Evolutionary conservation across 192 early-diverging fungal genomes (phyloP).

Genomic region (Backusella australiensis): DNA sequence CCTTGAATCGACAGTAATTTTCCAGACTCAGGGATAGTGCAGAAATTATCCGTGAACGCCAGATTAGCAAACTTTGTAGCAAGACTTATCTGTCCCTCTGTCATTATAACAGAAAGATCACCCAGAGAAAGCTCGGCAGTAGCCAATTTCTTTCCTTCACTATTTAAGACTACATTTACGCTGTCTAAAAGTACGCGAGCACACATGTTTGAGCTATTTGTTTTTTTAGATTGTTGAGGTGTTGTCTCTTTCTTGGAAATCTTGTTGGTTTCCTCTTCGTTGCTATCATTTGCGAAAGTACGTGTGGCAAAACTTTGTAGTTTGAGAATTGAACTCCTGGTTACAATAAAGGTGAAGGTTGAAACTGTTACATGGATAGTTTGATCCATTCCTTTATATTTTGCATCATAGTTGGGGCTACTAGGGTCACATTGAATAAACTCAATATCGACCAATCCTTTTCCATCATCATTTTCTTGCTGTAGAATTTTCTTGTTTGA

Average conservation of each 20-base stretch:
- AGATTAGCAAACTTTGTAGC: conserved; percentile 71
- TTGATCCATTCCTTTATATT: conserved; percentile 66
- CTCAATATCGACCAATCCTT: conserved; percentile 51
- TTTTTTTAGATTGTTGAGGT: conserved; percentile 38
- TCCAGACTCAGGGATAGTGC: neutral
- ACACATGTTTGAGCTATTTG: conserved; percentile 44
- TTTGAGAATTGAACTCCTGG: conserved; percentile 73
- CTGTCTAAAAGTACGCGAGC: conserved; percentile 62
- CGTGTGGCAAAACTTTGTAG: conserved; percentile 82
- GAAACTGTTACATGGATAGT: conserved; percentile 63
- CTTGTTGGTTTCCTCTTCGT: neutral
- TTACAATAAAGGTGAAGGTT: conserved; percentile 65
- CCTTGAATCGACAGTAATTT: conserved; percentile 72
- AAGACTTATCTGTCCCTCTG: conserved; percentile 54
- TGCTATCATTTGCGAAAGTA: conserved; percentile 47
- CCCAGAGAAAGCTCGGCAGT: conserved; percentile 60
- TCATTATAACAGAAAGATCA: conserved; percentile 54
- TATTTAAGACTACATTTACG: conserved; percentile 46
- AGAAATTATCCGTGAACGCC: conserved; percentile 61
- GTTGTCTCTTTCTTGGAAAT: conserved; percentile 6
- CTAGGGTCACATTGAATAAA: conserved; percentile 58
- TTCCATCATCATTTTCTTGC: conserved; percentile 25
- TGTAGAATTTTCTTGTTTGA: conserved; percentile 40
- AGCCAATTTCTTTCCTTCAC: conserved; percentile 59
- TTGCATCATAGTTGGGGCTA: conserved; percentile 56